Conservation (phyloP, 768 basidiomycete species). For the Tulasnella sp. region DNA sequence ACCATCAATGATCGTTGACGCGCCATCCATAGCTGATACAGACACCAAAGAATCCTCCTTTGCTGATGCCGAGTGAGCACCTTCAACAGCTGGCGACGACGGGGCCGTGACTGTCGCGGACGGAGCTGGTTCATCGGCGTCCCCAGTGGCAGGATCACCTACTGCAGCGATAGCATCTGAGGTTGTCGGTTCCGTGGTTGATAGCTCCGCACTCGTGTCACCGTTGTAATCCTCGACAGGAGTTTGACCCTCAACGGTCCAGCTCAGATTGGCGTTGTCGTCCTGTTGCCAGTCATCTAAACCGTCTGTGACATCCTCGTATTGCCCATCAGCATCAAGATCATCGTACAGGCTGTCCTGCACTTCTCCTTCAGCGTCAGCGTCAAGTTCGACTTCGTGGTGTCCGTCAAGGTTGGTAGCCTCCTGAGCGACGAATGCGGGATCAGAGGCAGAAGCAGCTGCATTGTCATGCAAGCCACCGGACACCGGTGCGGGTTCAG, state of each 20-base stretch:
- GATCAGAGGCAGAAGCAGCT: neutral
- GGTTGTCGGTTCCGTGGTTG: neutral
- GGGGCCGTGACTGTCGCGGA: no score
- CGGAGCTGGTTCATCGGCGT: no score
- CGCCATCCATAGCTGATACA: no score
- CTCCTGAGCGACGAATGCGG: neutral
- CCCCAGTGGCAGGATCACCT: neutral
- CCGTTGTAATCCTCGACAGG: neutral
- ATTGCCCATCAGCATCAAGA: slow-evolving; percentile 9
- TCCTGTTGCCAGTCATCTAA: neutral
- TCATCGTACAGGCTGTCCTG: neutral
- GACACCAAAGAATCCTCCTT: no score
- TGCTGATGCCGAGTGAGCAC: slow-evolving; percentile 23
- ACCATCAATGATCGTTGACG: no score
- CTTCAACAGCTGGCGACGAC: slow-evolving; percentile 26
- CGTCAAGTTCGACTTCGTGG: slow-evolving; percentile 1
- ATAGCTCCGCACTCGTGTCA: neutral
- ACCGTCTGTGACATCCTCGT: neutral
- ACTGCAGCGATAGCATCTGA: neutral
- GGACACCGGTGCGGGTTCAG: neutral
- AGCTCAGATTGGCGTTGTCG: slow-evolving; percentile 1
- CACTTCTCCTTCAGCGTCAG: slow-evolving; percentile 8
- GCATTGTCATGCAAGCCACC: neutral
- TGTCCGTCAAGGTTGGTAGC: neutral
- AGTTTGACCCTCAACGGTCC: neutral